Evolutionary conservation across 805 yeast species (phyloP).

Genomic region (Ogataea polymorpha): DNA sequence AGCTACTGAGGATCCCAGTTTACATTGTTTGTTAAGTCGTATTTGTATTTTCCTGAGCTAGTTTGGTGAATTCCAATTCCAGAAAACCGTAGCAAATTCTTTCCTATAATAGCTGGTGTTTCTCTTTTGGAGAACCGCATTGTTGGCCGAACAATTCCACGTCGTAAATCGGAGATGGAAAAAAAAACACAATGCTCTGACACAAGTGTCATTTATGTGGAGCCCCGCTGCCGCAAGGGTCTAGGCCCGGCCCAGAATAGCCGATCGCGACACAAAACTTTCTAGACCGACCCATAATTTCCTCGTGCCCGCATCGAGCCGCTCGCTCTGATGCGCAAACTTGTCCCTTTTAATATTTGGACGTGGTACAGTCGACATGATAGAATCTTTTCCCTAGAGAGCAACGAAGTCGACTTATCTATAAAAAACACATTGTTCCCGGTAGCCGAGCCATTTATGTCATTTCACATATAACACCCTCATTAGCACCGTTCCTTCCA

Average conservation of each 20-base stretch:
- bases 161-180: neutral
- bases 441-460: neutral
- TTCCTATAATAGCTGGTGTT: neutral
- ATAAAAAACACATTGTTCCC: neutral
- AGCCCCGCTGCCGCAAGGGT: constrained; percentile 3
- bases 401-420: neutral
- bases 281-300: neutral
- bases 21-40: constrained; percentile 2
- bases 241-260: neutral
- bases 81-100: neutral
- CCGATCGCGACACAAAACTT: neutral
- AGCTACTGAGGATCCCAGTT: constrained; percentile 3
- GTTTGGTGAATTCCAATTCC: neutral
- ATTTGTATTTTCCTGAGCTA: constrained; percentile 3
- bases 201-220: neutral
- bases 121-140: neutral
- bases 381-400: neutral
- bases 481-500: neutral
- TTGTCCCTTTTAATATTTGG: neutral
- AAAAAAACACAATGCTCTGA: neutral
- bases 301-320: neutral
- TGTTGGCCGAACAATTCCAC: neutral
- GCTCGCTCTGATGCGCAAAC: neutral
- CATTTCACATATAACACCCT: neutral
- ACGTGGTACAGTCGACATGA: neutral